Base-by-base conservation (phyloP, 768 basidiomycete genomes). In the Amanita rimosa region DNA sequence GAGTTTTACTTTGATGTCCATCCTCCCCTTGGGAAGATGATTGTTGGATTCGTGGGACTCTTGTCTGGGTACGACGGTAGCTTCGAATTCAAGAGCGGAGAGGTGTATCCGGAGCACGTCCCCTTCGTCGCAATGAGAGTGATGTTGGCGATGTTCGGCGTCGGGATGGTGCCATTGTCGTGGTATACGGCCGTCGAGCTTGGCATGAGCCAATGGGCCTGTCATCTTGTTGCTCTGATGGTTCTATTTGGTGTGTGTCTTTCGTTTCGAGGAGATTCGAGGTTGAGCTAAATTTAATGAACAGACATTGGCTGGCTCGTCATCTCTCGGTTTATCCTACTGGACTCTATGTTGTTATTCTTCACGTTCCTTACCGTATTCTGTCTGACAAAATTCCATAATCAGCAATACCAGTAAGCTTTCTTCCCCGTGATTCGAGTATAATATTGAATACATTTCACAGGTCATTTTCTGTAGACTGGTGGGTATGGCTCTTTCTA, bases 1-100 rank as follows among this genome's bases (percentile, higher is more conserved):
- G 92, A 96, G 64, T 98, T 98, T 68, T 98, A 97, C 73, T 98
- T 98, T 63, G 96, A 99, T 60, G 96, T 98, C 22, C 96, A 99
- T 59, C 96, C 96, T 4, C 96, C 96, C 0, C 74, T 99, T 36
- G 96, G 96, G 3, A 99, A 99, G 73, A 98, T 99, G 93, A 76
- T 99, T 48, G 95, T 99, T 52, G 96, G 92, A 7, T 74, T 99
- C 17, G 92, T 84, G 3, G 96, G 96, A 17, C 71, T 92, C 49
- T 67, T 99, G 54, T 74, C 91, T 0, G 96, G 96, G 29, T 98
- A 97, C 61, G 76, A 94, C 53, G 96, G 96, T 11, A 64, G 68
- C 21, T 99, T 88, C 58, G 95, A 96, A 53, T 99, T 95, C 71
- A 90, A 93, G 65, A 93, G 89, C 53, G 96, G 96, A 2, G 82